Evolutionary conservation across 1,284 basidiomycete genomes (phyloP).

Genomic region (Abortiporus biennis): DNA sequence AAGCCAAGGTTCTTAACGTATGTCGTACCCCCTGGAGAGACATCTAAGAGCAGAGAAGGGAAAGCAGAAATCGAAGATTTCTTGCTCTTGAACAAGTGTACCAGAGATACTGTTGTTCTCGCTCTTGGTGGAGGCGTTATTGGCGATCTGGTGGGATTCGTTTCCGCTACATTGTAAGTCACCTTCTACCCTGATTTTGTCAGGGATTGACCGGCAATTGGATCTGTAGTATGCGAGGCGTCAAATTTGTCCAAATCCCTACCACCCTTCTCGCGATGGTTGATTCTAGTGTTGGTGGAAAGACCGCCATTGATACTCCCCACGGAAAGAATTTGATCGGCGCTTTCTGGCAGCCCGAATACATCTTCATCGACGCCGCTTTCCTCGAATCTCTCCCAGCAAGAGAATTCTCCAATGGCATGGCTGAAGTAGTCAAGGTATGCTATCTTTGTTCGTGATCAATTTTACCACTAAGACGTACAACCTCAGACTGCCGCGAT

Average conservation of each 20-base stretch:
- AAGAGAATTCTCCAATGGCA: slow-evolving; percentile 95
- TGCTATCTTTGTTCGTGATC: slow-evolving; percentile 17
- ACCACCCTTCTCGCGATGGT: slow-evolving; percentile 98
- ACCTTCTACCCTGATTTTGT: background rate
- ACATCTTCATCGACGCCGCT: slow-evolving; percentile 96
- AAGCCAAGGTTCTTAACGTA: slow-evolving; percentile 73
- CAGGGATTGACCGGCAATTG: slow-evolving; percentile 4
- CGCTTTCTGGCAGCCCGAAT: slow-evolving; percentile 97
- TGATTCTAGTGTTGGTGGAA: slow-evolving; percentile 95
- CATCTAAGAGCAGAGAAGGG: slow-evolving; percentile 85
- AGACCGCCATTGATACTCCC: slow-evolving; percentile 97
- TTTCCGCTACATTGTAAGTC: slow-evolving; percentile 93
- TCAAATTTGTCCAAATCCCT: slow-evolving; percentile 94
- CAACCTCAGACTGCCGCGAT: slow-evolving; percentile 83
- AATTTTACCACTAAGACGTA: slow-evolving; percentile 5
- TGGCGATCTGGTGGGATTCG: slow-evolving; percentile 94
- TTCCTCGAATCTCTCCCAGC: slow-evolving; percentile 92
- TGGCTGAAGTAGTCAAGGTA: slow-evolving; percentile 98
- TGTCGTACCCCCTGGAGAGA: slow-evolving; percentile 87
- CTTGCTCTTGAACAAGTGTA: slow-evolving; percentile 83
- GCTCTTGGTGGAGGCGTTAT: slow-evolving; percentile 97
- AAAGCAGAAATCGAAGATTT: slow-evolving; percentile 96
- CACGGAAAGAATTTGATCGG: slow-evolving; percentile 98
- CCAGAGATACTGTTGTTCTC: slow-evolving; percentile 89
- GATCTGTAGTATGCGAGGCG: slow-evolving; percentile 69